phyloP scores from a whole-genome alignment of 345 rosid species.

The Schrenkiella parvula region DNA sequence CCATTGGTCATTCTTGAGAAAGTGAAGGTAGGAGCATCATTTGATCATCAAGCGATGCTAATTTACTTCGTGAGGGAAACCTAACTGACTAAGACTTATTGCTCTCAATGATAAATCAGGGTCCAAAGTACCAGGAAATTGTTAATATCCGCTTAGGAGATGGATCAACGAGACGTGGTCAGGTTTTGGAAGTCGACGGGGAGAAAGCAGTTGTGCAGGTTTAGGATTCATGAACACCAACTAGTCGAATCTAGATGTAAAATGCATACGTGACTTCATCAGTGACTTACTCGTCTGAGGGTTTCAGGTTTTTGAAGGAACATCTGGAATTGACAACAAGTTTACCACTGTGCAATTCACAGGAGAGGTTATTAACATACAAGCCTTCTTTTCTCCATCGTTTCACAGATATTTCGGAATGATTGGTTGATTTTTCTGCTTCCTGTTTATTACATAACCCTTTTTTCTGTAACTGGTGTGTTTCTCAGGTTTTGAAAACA shows the following conservation, averaged over 20 bases:
- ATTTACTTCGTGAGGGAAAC: neutral
- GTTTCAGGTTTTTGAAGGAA: conserved; percentile 80
- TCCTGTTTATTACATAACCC: neutral
- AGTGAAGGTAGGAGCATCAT: conserved; percentile 53
- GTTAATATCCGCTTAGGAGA: conserved; percentile 59
- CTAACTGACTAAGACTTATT: neutral
- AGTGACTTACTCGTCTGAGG: neutral
- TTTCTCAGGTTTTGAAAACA: conserved; percentile 77
- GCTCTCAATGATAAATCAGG: conserved; percentile 36
- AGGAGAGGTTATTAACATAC: conserved; percentile 53
- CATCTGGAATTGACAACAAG: conserved; percentile 90
- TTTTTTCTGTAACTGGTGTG: neutral
- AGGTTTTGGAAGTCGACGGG: conserved; percentile 95
- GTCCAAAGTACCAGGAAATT: conserved; percentile 92
- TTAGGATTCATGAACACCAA: neutral
- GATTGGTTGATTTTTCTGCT: neutral
- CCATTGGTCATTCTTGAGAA: conserved; percentile 90
- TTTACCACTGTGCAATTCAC: conserved; percentile 84
- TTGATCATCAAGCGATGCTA: neutral
- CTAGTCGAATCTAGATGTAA: neutral
- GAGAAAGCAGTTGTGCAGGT: conserved; percentile 99
- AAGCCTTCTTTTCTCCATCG: neutral
- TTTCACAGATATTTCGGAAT: neutral
- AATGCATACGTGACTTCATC: neutral
- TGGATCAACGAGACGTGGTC: conserved; percentile 60